A percentile compares a stretch with the other conserved stretches of the same genome.
Evolutionary conservation across 352 stramenopile genomes (phyloP).

Genomic region (Phytophthora cryptogea): DNA sequence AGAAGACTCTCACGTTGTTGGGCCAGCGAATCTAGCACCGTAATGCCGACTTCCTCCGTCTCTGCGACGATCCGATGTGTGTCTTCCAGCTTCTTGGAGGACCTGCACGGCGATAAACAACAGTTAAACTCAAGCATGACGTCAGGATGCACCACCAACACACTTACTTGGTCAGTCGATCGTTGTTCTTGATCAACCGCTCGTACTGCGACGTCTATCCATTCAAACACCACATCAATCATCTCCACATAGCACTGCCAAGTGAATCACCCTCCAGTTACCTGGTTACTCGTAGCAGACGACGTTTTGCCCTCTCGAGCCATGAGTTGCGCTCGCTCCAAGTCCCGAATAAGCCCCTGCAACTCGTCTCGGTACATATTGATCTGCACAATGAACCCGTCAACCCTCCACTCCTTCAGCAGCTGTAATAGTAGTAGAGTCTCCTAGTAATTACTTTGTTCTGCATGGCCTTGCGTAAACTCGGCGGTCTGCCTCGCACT

Average conservation of each 20-base stretch:
- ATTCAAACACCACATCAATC: neutral
- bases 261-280: conserved; percentile 12
- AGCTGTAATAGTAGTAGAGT: no score
- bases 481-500: conserved; percentile 62
- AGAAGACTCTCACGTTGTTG: conserved; percentile 76
- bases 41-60: conserved; percentile 73
- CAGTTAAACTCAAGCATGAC: neutral
- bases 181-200: conserved; percentile 66
- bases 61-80: conserved; percentile 71
- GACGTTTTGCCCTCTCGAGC: conserved; percentile 48
- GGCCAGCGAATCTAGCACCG: conserved; percentile 68
- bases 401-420: neutral
- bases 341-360: conserved; percentile 65
- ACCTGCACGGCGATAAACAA: conserved; percentile 34
- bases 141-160: neutral
- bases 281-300: conserved; percentile 32
- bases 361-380: conserved; percentile 77
- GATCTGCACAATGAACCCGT: conserved; percentile 33
- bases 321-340: conserved; percentile 76
- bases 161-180: conserved; percentile 58
- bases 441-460: conserved; percentile 41
- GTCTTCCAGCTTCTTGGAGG: conserved; percentile 61
- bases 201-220: conserved; percentile 67
- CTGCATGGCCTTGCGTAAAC: conserved; percentile 74
- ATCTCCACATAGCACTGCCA: neutral